Percentiles rank a stretch among this genome's conserved stretches.
These are phyloP conservation scores for Hydrangea macrophylla DNA, from an alignment of 148 eudicot species.

Conservation along the genomic window DNA sequence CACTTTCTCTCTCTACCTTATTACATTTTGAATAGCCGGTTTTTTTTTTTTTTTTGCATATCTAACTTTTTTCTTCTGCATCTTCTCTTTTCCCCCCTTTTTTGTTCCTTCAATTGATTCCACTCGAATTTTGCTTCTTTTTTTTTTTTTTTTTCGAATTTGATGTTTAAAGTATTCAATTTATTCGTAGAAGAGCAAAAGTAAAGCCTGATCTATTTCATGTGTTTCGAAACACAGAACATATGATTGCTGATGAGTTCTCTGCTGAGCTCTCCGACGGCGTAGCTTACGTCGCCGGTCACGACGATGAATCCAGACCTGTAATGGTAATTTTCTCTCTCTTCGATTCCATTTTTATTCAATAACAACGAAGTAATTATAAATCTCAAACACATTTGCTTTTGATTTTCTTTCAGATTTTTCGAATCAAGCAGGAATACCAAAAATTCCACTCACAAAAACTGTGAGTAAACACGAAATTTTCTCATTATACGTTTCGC, in stretches of 20 bases:
- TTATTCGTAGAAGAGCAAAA: constrained; percentile 2
- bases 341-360: background rate
- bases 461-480: constrained; percentile 37
- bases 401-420: constrained; percentile 42
- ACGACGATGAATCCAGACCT: constrained; percentile 79
- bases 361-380: background rate
- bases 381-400: background rate
- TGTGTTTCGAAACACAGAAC: constrained; percentile 36
- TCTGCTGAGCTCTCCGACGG: constrained; percentile 93
- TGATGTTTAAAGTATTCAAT: constrained; percentile 28
- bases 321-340: constrained; percentile 48
- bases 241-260: constrained; percentile 90
- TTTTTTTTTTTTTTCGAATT: background rate
- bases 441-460: constrained; percentile 88
- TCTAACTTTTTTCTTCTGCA: background rate
- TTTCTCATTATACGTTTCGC: too few species aligned
- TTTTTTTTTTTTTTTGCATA: too few species aligned
- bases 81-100: constrained; percentile 4
- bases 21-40: constrained; percentile 8
- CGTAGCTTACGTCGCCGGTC: constrained; percentile 88
- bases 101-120: constrained; percentile 11
- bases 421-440: constrained; percentile 92
- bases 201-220: background rate
- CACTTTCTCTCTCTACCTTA: background rate
- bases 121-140: constrained; percentile 24